Evolutionary conservation across 768 basidiomycete species (phyloP).

Genomic region (Termitomyces sp.): DNA sequence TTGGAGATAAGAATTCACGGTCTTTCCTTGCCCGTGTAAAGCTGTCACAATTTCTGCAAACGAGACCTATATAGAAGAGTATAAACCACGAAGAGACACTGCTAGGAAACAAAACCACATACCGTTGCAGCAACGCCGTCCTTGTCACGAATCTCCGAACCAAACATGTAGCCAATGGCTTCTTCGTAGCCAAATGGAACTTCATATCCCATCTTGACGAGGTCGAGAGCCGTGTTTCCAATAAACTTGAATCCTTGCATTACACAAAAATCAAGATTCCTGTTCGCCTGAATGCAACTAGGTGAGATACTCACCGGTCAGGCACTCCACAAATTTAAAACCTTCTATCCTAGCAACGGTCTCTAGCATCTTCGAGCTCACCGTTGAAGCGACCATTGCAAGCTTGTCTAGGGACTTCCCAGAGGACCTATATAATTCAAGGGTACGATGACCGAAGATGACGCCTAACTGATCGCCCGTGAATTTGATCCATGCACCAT

Average conservation of each 20-base stretch:
- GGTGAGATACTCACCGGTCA: slow-evolving; percentile 57
- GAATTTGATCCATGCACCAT: slow-evolving; percentile 65
- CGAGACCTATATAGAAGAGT: slow-evolving; percentile 45
- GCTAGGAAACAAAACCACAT: slow-evolving; percentile 9
- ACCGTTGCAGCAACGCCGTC: slow-evolving; percentile 86
- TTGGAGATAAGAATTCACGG: slow-evolving; percentile 55
- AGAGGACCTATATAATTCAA: slow-evolving; percentile 39
- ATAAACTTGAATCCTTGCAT: slow-evolving; percentile 83
- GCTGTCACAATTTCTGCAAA: slow-evolving; percentile 67
- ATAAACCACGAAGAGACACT: background rate
- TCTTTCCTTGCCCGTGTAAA: slow-evolving; percentile 49
- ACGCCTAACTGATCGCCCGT: slow-evolving; percentile 84
- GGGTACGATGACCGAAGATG: slow-evolving; percentile 39
- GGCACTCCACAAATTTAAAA: slow-evolving; percentile 80
- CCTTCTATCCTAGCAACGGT: slow-evolving; percentile 73
- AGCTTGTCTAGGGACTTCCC: slow-evolving; percentile 53
- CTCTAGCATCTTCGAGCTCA: slow-evolving; percentile 88
- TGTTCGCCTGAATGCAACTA: background rate
- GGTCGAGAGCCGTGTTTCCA: slow-evolving; percentile 73
- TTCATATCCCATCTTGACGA: slow-evolving; percentile 64
- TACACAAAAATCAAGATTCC: background rate
- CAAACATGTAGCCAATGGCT: slow-evolving; percentile 91
- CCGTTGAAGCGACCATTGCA: slow-evolving; percentile 86
- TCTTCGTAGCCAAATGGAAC: slow-evolving; percentile 88
- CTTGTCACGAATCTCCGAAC: slow-evolving; percentile 76